phyloP scores from a whole-genome alignment of 2,329 filamentous ascomycete genomes.

The Trichoderma sp. region DNA sequence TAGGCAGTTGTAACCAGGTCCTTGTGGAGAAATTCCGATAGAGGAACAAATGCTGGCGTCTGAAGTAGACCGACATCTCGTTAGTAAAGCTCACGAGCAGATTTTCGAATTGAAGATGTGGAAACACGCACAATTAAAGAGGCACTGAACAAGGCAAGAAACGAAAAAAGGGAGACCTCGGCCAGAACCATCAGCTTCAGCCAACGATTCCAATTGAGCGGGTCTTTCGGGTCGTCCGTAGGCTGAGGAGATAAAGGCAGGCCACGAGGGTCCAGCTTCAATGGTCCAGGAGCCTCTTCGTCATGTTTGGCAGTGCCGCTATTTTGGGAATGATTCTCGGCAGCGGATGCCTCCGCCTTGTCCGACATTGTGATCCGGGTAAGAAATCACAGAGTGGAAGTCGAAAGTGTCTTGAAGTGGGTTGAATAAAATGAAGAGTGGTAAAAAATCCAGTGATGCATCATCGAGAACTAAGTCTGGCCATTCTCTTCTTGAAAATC shows the following conservation, averaged over 20 bases:
- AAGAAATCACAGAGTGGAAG: not conserved
- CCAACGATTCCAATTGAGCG: conserved; percentile 16
- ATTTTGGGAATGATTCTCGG: conserved; percentile 1
- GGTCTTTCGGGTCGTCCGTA: conserved; percentile 4
- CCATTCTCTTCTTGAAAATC: not conserved
- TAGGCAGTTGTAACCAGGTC: conserved; percentile 9
- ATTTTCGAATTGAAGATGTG: not conserved
- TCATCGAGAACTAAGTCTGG: not conserved
- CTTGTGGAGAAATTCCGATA: not conserved
- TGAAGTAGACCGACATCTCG: not conserved
- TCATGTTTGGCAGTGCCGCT: conserved; percentile 8
- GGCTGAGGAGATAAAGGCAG: conserved; percentile 10
- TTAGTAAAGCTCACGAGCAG: not conserved
- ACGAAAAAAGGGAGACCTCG: conserved; percentile 9
- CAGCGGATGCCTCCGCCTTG: not conserved
- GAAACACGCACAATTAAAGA: conserved; percentile 8
- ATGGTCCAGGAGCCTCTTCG: not conserved
- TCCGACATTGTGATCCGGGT: not conserved
- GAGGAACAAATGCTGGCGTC: conserved; percentile 12
- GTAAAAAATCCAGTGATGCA: not conserved
- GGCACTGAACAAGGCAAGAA: conserved; percentile 12
- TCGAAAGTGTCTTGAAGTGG: not conserved
- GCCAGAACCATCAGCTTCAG: conserved; percentile 12
- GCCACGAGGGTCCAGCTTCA: conserved; percentile 8
- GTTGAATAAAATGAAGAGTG: not conserved